These are phyloP conservation scores for Emydomyces testavorans DNA, from an alignment of 2,329 filamentous ascomycete genomes.

Conservation along the genomic window DNA sequence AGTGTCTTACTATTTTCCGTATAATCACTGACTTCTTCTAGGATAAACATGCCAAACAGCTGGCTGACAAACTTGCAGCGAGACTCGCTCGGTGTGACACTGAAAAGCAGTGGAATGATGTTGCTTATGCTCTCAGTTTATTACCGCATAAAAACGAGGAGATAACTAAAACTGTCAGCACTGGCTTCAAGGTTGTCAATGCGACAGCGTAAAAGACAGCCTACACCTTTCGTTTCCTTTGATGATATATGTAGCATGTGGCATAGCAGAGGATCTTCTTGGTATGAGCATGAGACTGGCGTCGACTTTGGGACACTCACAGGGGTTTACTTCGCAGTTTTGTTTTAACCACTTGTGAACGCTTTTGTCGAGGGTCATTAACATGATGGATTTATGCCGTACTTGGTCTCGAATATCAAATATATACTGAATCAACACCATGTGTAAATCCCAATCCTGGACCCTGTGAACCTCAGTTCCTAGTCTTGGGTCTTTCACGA, in stretches of 20 bases:
- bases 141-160: constrained; percentile 59
- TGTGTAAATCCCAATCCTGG: too few species aligned
- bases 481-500: too few species aligned
- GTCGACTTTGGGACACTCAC: background rate
- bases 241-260: background rate
- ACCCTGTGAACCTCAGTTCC: too few species aligned
- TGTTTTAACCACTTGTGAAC: too few species aligned
- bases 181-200: constrained; percentile 51
- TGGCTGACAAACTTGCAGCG: constrained; percentile 84
- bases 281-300: background rate
- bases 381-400: too few species aligned
- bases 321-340: too few species aligned
- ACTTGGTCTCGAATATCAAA: too few species aligned
- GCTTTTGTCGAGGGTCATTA: too few species aligned
- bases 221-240: background rate
- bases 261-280: background rate
- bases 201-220: constrained; percentile 40
- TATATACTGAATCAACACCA: too few species aligned
- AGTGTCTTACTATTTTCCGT: background rate
- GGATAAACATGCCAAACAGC: constrained; percentile 95
- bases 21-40: constrained; percentile 27
- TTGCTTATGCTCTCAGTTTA: constrained; percentile 79
- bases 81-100: constrained; percentile 75
- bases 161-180: constrained; percentile 33
- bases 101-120: constrained; percentile 94